Base-by-base conservation (phyloP, 371 early-diverging fungal species). In the Capniomyces stellatus region DNA sequence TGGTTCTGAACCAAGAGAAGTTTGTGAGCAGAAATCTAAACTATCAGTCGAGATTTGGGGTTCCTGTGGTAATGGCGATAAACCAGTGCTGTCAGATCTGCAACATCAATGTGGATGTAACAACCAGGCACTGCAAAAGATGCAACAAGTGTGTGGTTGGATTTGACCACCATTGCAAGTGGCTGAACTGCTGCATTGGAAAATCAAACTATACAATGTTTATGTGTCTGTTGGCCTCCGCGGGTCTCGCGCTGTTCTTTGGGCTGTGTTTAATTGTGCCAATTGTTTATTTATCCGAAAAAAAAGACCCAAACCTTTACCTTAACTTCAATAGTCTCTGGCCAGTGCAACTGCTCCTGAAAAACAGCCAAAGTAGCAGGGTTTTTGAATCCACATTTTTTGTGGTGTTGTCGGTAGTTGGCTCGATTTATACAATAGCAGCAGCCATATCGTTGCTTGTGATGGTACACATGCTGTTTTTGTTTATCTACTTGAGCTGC, bases 161-260 rank as follows among this genome's bases (percentile, higher is more conserved):
- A 1, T 77, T 78, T 72, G 90, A 89, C 64, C 90, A 89, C 60
- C 89, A 88, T 56, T 89, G 90, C 58, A 69, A 71, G 43, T 89
- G 77, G 73, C 64, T 89, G 13, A 82, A 82, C 55, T 78, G 77
- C 4, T 87, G 87, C 60, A 73, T 90, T 39, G 89, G 89, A 4
- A 54, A 58, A n/a, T 58, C 60, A 40, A 89, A 89, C 63, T 85
- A 86, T 60, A 60, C 58, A 60, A 65, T 56, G 49, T 67, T 63
- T 19, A 61, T 61, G 24, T 41, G 54, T 1, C 28, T 58, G 8
- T 41, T 71, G 29, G 35, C 52, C 21, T 6, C 52, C 1, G 64
- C 57, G 0, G 21, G 51, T 0, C 1, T 54, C 13, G 56, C 61
- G 0, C 41, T 69, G 22, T 0, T 24, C 3, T 25, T 31, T 15